Conservation (phyloP, 2,329 filamentous ascomycete genomes). For the Didymellaceae sp. region DNA sequence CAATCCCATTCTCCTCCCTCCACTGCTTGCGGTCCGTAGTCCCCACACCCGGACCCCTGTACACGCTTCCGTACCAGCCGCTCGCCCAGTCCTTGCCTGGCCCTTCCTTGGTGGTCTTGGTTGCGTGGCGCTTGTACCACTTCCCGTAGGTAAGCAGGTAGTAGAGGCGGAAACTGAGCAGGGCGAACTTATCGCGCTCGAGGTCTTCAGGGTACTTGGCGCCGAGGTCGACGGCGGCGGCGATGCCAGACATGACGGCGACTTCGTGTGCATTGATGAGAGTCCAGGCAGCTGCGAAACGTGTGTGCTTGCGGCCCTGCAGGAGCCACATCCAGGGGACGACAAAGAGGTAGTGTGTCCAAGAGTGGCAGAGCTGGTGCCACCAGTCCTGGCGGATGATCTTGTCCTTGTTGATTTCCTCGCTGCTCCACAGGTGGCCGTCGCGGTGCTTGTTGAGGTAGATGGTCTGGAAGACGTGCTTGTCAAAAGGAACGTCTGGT, state of each 20-base stretch:
- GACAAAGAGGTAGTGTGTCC: constrained; percentile 68
- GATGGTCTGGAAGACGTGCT: constrained; percentile 74
- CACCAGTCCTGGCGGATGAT: constrained; percentile 71
- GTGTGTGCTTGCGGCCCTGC: constrained; percentile 68
- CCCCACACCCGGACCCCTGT: constrained; percentile 64
- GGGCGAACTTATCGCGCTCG: constrained; percentile 67
- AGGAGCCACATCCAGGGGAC: constrained; percentile 77
- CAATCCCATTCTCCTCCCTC: constrained; percentile 54
- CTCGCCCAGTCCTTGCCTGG: constrained; percentile 63
- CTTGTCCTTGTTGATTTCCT: constrained; percentile 65
- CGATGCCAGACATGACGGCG: constrained; percentile 73
- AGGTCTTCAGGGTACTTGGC: constrained; percentile 68
- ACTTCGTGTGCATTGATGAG: constrained; percentile 74
- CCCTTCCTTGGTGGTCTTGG: constrained; percentile 53
- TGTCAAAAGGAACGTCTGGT: constrained; percentile 60
- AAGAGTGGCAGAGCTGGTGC: constrained; percentile 70
- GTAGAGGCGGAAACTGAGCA: constrained; percentile 67
- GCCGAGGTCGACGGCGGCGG: constrained; percentile 72
- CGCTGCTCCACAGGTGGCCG: constrained; percentile 63
- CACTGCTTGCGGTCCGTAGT: constrained; percentile 61
- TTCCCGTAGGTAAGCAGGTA: constrained; percentile 67
- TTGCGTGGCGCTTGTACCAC: constrained; percentile 60
- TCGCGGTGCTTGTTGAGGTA: constrained; percentile 66
- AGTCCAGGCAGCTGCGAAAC: constrained; percentile 72
- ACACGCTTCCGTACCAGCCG: constrained; percentile 65